phyloP scores from a whole-genome alignment of 108 stramenopile species.

The Cyclotella kingstonii region DNA sequence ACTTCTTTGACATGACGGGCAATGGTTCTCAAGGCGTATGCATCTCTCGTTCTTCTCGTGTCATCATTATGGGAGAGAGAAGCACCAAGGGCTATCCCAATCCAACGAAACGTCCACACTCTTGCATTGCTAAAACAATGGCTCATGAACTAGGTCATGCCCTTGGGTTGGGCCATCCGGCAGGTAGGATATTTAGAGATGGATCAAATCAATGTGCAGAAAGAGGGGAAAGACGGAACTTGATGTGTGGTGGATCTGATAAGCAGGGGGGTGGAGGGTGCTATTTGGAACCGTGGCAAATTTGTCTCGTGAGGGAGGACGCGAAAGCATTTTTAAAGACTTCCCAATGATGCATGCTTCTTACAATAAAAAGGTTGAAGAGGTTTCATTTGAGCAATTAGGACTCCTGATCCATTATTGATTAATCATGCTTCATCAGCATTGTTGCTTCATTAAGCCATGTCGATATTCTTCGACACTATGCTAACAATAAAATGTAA shows the following conservation, averaged over 20 bases:
- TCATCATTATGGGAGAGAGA: conserved; percentile 18
- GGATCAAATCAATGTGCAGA: conserved; percentile 16
- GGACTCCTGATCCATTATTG: too few species aligned
- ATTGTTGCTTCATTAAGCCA: too few species aligned
- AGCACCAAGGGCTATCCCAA: conserved; percentile 18
- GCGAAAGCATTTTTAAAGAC: conserved; percentile 8
- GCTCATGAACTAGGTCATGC: conserved; percentile 33
- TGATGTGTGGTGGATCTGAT: conserved; percentile 22
- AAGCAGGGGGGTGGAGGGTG: conserved; percentile 7
- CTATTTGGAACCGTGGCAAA: conserved; percentile 25
- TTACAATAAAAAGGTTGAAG: too few species aligned
- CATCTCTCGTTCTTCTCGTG: conserved; percentile 15
- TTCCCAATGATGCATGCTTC: too few species aligned
- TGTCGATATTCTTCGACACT: too few species aligned
- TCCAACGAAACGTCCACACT: conserved; percentile 19
- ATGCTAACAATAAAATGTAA: too few species aligned
- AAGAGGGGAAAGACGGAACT: conserved; percentile 6
- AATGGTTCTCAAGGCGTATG: conserved; percentile 28
- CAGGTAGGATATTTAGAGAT: conserved; percentile 16
- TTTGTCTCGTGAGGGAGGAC: conserved; percentile 26
- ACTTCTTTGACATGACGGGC: conserved; percentile 20
- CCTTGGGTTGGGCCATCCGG: conserved; percentile 13
- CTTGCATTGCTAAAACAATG: conserved; percentile 22
- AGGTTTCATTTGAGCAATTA: too few species aligned
- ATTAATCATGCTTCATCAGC: too few species aligned